phyloP scores from a whole-genome alignment of 2,329 filamentous ascomycete species.

The Emydomyces testavorans region DNA sequence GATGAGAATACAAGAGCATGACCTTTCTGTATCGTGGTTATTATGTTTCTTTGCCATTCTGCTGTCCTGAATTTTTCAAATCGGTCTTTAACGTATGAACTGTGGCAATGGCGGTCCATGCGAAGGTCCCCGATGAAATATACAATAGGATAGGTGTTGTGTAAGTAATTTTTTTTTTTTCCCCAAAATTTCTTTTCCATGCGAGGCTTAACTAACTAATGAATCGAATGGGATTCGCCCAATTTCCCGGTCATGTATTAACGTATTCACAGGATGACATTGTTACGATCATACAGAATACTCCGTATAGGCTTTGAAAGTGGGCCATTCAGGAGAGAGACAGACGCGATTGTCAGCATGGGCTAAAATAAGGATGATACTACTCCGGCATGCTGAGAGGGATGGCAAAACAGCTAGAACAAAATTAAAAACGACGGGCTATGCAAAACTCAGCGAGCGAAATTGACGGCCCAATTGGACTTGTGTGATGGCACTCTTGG shows the following conservation, averaged over 20 bases:
- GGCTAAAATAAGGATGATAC: slow-evolving; percentile 2
- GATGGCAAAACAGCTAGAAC: slow-evolving; percentile 13
- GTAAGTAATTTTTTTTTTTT: too few species aligned
- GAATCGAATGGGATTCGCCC: background rate
- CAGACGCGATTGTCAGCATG: background rate
- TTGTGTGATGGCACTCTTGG: background rate
- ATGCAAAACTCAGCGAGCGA: slow-evolving; percentile 13
- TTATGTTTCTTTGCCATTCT: too few species aligned
- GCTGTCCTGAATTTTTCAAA: too few species aligned
- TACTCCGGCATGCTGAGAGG: background rate
- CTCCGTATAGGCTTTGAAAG: slow-evolving; percentile 4
- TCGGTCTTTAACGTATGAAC: too few species aligned
- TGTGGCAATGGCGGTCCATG: too few species aligned
- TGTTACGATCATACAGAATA: slow-evolving; percentile 3
- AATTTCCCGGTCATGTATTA: background rate
- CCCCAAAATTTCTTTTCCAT: too few species aligned
- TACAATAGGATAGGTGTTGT: too few species aligned
- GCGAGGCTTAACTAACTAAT: background rate
- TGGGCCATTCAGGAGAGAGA: slow-evolving; percentile 9
- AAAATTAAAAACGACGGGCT: slow-evolving; percentile 15
- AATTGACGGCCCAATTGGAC: slow-evolving; percentile 12
- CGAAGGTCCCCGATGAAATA: too few species aligned
- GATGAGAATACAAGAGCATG: too few species aligned
- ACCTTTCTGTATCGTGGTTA: too few species aligned
- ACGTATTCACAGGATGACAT: background rate